A percentile compares a stretch with the other conserved stretches of the same genome.
Evolutionary conservation across 257 asterid genomes (phyloP).

Genomic region (Nyctanthes arbortristis): DNA sequence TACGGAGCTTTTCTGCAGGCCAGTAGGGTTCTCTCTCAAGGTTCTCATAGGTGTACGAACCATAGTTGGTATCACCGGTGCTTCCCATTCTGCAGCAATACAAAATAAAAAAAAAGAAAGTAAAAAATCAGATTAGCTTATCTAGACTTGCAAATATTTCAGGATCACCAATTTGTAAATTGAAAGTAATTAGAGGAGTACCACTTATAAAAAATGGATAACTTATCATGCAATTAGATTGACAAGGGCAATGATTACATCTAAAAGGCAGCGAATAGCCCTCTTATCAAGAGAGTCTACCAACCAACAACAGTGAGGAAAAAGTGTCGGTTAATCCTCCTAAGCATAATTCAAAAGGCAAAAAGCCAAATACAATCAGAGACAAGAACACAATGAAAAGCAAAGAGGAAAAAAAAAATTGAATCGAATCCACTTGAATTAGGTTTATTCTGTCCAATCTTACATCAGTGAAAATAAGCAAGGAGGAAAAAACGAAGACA

Average conservation of each 20-base stretch:
- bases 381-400: background rate
- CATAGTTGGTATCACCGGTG: constrained; percentile 50
- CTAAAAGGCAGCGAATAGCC: background rate
- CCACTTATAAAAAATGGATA: background rate
- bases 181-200: too few relatives aligned
- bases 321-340: background rate
- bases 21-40: constrained; percentile 88
- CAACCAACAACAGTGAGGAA: background rate
- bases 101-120: background rate
- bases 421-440: background rate
- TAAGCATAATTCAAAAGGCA: background rate
- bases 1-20: constrained; percentile 70
- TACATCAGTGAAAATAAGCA: background rate
- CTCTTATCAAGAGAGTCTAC: background rate
- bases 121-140: background rate
- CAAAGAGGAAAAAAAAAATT: background rate
- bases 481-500: background rate
- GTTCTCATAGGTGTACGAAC: constrained; percentile 69
- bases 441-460: background rate
- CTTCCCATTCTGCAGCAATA: constrained; percentile 68
- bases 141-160: background rate
- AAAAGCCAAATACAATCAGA: background rate
- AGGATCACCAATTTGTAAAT: too few relatives aligned
- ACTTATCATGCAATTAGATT: background rate
- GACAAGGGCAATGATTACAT: background rate